phyloP scores from a whole-genome alignment of 768 basidiomycete genomes.

The Boletus rubescentipes region DNA sequence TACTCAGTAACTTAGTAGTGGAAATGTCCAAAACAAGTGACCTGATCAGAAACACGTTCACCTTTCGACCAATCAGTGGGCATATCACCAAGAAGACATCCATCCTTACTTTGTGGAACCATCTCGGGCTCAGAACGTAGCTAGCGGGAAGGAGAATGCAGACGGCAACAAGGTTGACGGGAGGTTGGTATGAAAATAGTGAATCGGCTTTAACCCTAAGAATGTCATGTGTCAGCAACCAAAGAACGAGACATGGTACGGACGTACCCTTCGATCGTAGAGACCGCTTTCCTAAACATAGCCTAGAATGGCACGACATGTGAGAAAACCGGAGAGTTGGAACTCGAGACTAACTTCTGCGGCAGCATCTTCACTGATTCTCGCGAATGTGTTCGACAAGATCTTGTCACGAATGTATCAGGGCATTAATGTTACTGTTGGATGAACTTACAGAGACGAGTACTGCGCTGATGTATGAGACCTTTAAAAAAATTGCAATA shows the following conservation, averaged over 20 bases:
- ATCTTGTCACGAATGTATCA: slow-evolving; percentile 53
- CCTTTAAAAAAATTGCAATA: neutral
- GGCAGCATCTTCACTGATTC: slow-evolving; percentile 88
- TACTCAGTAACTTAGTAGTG: neutral
- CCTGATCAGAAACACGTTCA: slow-evolving; percentile 89
- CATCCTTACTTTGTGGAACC: slow-evolving; percentile 88
- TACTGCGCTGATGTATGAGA: slow-evolving; percentile 41
- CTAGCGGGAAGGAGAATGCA: slow-evolving; percentile 84
- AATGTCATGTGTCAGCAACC: slow-evolving; percentile 13
- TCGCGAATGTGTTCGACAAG: slow-evolving; percentile 92
- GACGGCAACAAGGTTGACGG: slow-evolving; percentile 86
- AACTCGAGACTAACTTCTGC: slow-evolving; percentile 62
- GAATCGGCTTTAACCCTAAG: slow-evolving; percentile 83
- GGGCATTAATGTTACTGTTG: neutral
- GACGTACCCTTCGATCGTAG: slow-evolving; percentile 86
- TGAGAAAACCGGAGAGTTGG: neutral
- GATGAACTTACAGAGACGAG: slow-evolving; percentile 66
- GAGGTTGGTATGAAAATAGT: slow-evolving; percentile 92
- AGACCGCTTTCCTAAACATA: slow-evolving; percentile 93
- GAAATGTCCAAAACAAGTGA: slow-evolving; percentile 23
- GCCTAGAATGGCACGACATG: slow-evolving; percentile 46
- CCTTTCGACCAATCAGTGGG: slow-evolving; percentile 39
- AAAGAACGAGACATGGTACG: neutral
- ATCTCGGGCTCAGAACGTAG: slow-evolving; percentile 85
- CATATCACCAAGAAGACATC: slow-evolving; percentile 2